phyloP scores from a whole-genome alignment of 2,329 filamentous ascomycete species.

The Tolypocladium endophyticum region DNA sequence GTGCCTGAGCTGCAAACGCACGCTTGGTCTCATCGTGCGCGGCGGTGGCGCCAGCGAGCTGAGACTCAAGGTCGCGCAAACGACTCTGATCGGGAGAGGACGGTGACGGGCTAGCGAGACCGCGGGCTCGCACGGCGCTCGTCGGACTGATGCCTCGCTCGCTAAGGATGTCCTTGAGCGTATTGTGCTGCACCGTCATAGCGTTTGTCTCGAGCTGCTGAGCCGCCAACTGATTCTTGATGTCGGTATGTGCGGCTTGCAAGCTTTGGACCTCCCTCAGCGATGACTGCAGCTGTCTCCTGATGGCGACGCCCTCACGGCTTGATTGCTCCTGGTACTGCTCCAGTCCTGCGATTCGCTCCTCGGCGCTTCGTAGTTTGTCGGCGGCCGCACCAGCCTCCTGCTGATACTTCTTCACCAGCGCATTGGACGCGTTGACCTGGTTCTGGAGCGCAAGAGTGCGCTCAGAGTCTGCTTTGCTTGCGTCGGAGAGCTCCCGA shows the following conservation, averaged over 20 bases:
- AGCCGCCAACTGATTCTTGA: conserved; percentile 71
- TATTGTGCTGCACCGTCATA: conserved; percentile 81
- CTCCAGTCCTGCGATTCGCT: conserved; percentile 91
- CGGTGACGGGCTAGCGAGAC: conserved; percentile 58
- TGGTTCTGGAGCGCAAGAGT: conserved; percentile 68
- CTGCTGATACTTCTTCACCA: conserved; percentile 81
- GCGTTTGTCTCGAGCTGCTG: conserved; percentile 94
- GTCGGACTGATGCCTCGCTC: conserved; percentile 81
- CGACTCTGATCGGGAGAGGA: conserved; percentile 72
- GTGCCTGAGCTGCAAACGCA: conserved; percentile 65
- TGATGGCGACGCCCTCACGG: conserved; percentile 79
- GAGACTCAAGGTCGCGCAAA: conserved; percentile 76
- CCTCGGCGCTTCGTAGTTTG: conserved; percentile 84
- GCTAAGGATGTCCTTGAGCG: conserved; percentile 81
- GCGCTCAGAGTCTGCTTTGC: conserved; percentile 50
- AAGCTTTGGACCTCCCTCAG: conserved; percentile 77
- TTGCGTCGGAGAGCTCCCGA: conserved; percentile 36
- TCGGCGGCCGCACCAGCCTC: conserved; percentile 82
- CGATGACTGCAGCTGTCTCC: conserved; percentile 78
- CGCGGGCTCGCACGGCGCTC: conserved; percentile 59
- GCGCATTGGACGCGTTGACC: conserved; percentile 61
- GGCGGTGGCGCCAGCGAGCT: conserved; percentile 65
- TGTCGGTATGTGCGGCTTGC: conserved; percentile 68
- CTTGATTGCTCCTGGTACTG: conserved; percentile 96
- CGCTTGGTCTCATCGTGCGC: conserved; percentile 79